Base-by-base conservation (phyloP, 1,284 basidiomycete genomes). In the Tylopilus orsonianus region DNA sequence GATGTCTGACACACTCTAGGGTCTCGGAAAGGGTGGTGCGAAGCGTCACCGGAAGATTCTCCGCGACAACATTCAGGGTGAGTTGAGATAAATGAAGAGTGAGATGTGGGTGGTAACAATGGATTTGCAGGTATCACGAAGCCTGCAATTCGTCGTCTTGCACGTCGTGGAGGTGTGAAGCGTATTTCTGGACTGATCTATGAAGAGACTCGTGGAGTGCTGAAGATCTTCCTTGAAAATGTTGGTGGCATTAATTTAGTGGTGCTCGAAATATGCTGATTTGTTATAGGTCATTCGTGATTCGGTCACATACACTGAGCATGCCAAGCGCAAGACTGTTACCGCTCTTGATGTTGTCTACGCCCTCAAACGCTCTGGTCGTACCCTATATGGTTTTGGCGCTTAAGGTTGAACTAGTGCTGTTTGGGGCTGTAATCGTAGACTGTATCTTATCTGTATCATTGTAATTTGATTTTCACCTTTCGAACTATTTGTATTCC, bases 251-350 rank as follows among this genome's bases (percentile, higher is more conserved):
- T 13, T 0, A n/a, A n/a, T 10, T 24, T 6, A 1, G 5, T 39
- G 0, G 4, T 27, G 23, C 14, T 8, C 18, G 4, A 40, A 3
- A 8, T 16, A 2, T 22, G 24, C 18, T 56, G 5, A 58, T 4
- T 0, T 4, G 10, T 37, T 3, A 0, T 30, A 78, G 75, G 79
- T 80, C 22, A 88, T 90, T 67, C 81, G 85, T 58, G 89, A 92
- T 71, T 88, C 88, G 32, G 89, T 91, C 54, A 92, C 89, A 55
- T 91, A 91, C 81, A 88, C 85, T 50, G 90, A 90, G 69, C 89
- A 92, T 72, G 88, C 89, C 60, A 92, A 92, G 78, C 79, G 89
- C 41, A 92, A 91, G 77, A 91, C 88, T n/a, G 87, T 92, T 46
- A 89, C 85, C 37, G 88, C 90, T 19, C 83, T 87, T 47, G 86